Evolutionary conservation across 139 green algal genomes (phyloP), one percentile per base, ranked within the genome.

Genomic region (Desmodesmus armatus): DNA sequence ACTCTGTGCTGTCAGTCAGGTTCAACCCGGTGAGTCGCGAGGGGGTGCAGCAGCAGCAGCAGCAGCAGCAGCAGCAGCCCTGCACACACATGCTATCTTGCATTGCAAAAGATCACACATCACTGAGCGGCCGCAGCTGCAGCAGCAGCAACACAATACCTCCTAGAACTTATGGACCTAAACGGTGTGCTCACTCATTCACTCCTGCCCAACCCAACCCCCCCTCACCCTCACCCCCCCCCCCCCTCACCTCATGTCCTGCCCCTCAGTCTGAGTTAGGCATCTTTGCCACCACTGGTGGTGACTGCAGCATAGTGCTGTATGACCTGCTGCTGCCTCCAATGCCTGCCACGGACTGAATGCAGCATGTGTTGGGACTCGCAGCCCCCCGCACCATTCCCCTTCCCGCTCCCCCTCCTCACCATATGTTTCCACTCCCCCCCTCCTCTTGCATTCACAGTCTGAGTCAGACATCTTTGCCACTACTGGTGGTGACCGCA

Each of bases 271-370:
- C 94, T 1, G 95, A 99, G 87, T 85, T 94, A 0, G 95, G 99
- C 65, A 60, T 99, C 25, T 96, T 99, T 80, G 96, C 95, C 47
- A 96, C 91, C n/a, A 95, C 93, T 0, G 96, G 94, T 84, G 95
- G 84, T 65, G 97, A 99, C 90, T 93, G 97, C n/a, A 91, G 90
- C 82, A 93, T 99, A 15, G 95, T 91, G 29, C 87, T 99, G 71
- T 99, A 99, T 87, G 97, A 99, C 90, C 81, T 99, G 82, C 92
- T n/a, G n/a, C n/a, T n/a, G n/a, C n/a, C n/a, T n/a, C n/a, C n/a
- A n/a, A n/a, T n/a, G n/a, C n/a, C n/a, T n/a, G n/a, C n/a, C n/a
- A n/a, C n/a, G n/a, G n/a, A n/a, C n/a, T n/a, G n/a, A n/a, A n/a
- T n/a, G n/a, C n/a, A n/a, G n/a, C n/a, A n/a, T n/a, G n/a, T n/a